Base-by-base conservation (phyloP, 2,329 filamentous ascomycete genomes). In the Alternaria sp. region DNA sequence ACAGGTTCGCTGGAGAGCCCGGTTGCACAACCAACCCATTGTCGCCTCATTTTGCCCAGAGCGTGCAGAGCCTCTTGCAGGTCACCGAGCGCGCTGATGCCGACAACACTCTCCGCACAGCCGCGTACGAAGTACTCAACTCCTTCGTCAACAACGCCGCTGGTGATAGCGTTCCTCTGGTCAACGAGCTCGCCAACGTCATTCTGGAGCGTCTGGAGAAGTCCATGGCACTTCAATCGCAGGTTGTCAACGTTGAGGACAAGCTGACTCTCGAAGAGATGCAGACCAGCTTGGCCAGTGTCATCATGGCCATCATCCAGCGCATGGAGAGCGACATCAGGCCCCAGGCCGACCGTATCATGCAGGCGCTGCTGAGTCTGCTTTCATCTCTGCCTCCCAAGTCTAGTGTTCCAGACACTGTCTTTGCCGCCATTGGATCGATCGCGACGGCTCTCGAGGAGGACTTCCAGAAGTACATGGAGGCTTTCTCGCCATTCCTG, bases 391-490 rank as follows among this genome's bases (percentile, higher is more conserved):
- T 94, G 15, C 90, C 92, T 60, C 85, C 88, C 74, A 97, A 97
- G 85, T 97, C 95, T 1, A 96, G 90, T 73, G 96, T 99, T 28
- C 96, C 96, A 15, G 96, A 99, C 82, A 93, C 92, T 9, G 88
- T 97, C 64, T 98, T 99, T 76, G 93, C 94, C 55, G 92, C 93
- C 62, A 92, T 98, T 75, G 96, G 95, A 78, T 90, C 92, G n/a
- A 87, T 99, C 65, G 92, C 96, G 44, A 97, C 92, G 74, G 92
- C 94, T 43, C 87, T 98, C 75, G 94, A 97, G 78, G 93, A 94
- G 58, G 93, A 95, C 71, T 99, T 99, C 80, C 85, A 91, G 79
- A 96, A 96, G 84, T 99, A 99, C 85, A 98, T 99, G 95, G 93
- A 97, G 45, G 89, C 93, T 2, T 99, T 99, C 82, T 87, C 90